Conservation (phyloP, 2,329 filamentous ascomycete species). For the Colletotrichum falcatum region DNA sequence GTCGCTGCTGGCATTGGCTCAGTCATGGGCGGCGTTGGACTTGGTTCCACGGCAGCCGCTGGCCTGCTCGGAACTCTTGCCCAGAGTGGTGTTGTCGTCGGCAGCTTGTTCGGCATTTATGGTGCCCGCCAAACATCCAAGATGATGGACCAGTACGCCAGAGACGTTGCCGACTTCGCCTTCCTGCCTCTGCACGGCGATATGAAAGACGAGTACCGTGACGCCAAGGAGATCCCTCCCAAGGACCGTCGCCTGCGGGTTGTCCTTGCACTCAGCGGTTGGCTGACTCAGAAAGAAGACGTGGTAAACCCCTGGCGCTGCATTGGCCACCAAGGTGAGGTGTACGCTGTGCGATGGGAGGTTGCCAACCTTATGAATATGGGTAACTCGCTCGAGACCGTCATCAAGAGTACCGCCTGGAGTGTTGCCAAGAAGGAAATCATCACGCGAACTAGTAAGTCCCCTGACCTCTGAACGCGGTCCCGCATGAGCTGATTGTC, state of each 20-base stretch:
- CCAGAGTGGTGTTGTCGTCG: constrained; percentile 82
- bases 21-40: constrained; percentile 80
- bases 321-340: constrained; percentile 78
- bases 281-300: constrained; percentile 79
- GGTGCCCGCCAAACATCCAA: constrained; percentile 84
- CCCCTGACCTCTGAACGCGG: neutral
- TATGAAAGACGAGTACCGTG: constrained; percentile 55
- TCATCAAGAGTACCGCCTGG: constrained; percentile 88
- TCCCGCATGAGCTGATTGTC: neutral
- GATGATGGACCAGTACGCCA: constrained; percentile 89
- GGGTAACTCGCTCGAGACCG: constrained; percentile 79
- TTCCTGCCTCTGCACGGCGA: constrained; percentile 79
- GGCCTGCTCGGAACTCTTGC: constrained; percentile 84
- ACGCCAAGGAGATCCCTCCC: constrained; percentile 64
- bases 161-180: constrained; percentile 89
- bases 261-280: constrained; percentile 86
- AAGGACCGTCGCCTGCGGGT: constrained; percentile 79
- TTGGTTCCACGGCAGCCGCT: constrained; percentile 80
- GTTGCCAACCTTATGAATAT: constrained; percentile 80
- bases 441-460: constrained; percentile 59
- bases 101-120: constrained; percentile 92
- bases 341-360: constrained; percentile 89
- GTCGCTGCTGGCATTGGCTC: constrained; percentile 83
- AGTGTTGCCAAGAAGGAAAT: constrained; percentile 70
- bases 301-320: constrained; percentile 83